Percentiles rank a stretch among this genome's conserved stretches.
These are phyloP conservation scores for Chytriomyces confervae DNA, from an alignment of 192 early-diverging fungal genomes.

Conservation along the genomic window DNA sequence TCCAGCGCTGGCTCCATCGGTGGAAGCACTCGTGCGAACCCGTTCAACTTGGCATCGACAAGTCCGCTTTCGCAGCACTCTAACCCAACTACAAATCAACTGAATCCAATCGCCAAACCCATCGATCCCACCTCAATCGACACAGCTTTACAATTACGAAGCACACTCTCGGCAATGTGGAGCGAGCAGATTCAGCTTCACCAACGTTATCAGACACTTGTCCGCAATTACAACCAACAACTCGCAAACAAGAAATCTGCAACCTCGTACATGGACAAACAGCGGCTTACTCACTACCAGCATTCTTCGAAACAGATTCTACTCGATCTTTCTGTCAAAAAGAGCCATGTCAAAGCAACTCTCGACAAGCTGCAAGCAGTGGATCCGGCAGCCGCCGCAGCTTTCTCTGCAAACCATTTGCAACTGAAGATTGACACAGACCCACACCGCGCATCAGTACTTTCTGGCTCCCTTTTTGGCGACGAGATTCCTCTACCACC, in stretches of 20 bases:
- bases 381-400: neutral
- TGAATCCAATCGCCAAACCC: neutral
- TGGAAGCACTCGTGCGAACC: neutral
- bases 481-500: neutral
- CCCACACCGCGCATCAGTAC: too few species aligned
- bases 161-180: neutral
- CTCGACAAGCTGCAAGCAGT: neutral
- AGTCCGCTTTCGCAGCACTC: neutral
- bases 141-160: neutral
- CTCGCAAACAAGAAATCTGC: neutral
- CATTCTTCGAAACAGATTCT: slow-evolving; percentile 1
- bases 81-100: too few species aligned
- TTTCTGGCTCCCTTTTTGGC: too few species aligned
- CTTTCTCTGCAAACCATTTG: neutral
- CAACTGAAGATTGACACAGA: neutral
- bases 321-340: slow-evolving; percentile 14
- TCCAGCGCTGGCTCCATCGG: neutral
- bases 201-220: neutral
- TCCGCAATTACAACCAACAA: neutral
- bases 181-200: neutral
- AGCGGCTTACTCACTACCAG: slow-evolving; percentile 8
- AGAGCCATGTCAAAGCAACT: slow-evolving; percentile 6
- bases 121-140: neutral
- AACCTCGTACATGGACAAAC: neutral
- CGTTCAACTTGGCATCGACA: neutral